Evolutionary conservation across 1,284 basidiomycete species (phyloP).

Genomic region (Coriolopsis trogii): DNA sequence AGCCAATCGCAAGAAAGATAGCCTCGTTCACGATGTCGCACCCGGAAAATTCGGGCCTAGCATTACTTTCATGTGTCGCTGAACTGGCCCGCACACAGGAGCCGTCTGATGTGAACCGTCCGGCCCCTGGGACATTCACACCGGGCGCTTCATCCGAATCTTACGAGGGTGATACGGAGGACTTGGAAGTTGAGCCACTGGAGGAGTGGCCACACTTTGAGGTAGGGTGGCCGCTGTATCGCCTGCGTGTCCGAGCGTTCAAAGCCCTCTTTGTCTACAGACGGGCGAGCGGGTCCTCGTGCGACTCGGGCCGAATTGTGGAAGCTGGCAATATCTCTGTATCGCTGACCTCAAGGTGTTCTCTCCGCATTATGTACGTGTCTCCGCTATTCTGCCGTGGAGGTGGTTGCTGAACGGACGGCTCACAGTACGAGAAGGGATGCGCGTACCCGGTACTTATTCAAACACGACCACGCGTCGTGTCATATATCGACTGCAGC

Average conservation of each 20-base stretch:
- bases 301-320: neutral
- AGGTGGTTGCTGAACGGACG: neutral
- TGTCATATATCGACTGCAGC: constrained; percentile 6
- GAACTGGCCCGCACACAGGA: constrained; percentile 1
- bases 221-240: neutral
- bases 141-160: neutral
- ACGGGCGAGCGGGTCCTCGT: constrained; percentile 8
- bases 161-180: constrained; percentile 3
- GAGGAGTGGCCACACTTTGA: neutral
- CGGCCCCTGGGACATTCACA: neutral
- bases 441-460: constrained; percentile 10
- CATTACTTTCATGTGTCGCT: constrained; percentile 4
- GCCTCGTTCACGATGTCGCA: neutral
- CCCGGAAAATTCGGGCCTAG: neutral
- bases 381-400: no score
- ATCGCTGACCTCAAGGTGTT: constrained; percentile 7
- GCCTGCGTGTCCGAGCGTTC: neutral
- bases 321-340: neutral
- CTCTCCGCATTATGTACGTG: constrained; percentile 4
- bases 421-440: neutral
- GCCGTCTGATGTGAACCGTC: neutral
- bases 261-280: neutral
- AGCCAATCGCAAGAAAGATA: constrained; percentile 4
- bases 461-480: constrained; percentile 1
- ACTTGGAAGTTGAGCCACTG: neutral